phyloP scores from a whole-genome alignment of 2,329 filamentous ascomycete genomes.

The Capronia americana region DNA sequence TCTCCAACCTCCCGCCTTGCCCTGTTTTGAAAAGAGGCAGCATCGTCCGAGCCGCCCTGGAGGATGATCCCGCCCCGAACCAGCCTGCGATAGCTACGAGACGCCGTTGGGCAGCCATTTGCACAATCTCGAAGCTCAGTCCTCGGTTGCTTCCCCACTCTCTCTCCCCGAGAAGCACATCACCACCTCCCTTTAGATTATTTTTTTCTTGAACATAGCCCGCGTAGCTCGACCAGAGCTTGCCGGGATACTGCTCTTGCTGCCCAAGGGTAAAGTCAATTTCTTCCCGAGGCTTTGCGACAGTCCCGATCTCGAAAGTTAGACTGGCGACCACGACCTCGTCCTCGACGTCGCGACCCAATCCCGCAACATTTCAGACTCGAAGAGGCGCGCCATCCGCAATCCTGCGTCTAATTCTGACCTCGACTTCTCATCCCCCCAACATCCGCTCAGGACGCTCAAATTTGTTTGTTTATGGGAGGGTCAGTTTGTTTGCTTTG shows the following conservation, averaged over 20 bases:
- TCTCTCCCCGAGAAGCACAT: neutral
- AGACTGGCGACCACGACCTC: conserved; percentile 4
- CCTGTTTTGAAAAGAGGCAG: conserved; percentile 6
- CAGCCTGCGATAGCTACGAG: conserved; percentile 10
- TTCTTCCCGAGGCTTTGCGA: conserved; percentile 2
- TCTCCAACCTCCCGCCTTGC: conserved; percentile 12
- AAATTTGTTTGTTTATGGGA: conserved; percentile 21
- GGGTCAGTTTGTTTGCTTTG: conserved; percentile 32
- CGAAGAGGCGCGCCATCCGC: conserved; percentile 12
- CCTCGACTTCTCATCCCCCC: neutral
- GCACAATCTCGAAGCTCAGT: conserved; percentile 14
- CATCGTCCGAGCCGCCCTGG: conserved; percentile 6
- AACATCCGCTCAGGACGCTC: conserved; percentile 1
- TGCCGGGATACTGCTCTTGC: neutral
- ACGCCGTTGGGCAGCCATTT: conserved; percentile 13
- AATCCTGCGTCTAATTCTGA: conserved; percentile 9
- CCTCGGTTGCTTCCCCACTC: conserved; percentile 23
- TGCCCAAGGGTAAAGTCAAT: conserved; percentile 10
- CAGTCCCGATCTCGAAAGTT: conserved; percentile 5
- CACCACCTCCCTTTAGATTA: conserved; percentile 2
- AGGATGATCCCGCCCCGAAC: conserved; percentile 10
- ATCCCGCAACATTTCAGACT: conserved; percentile 9
- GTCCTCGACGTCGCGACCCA: conserved; percentile 10
- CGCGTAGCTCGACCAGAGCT: neutral
- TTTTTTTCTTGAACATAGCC: conserved; percentile 6